Evolutionary conservation across 306 rosid genomes (phyloP).

Genomic region (Hippophae tibetana): DNA sequence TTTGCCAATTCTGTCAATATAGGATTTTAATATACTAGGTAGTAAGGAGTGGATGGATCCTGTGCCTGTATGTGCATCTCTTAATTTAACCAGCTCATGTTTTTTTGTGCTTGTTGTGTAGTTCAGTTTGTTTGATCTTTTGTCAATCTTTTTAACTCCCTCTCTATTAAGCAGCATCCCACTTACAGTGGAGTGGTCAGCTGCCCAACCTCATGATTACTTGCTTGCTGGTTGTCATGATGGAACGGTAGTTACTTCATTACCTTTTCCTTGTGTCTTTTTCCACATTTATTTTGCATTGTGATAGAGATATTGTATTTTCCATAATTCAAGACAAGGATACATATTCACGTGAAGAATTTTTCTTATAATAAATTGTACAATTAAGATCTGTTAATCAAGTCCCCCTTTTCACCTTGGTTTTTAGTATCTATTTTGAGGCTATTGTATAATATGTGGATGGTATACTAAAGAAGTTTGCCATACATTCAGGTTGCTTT

Average conservation of each 20-base stretch:
- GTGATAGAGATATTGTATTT: not conserved
- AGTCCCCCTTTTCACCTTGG: not conserved
- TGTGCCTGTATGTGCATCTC: too few relatives aligned
- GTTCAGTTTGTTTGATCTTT: constrained; percentile 17
- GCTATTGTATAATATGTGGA: constrained; percentile 8
- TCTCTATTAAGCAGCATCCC: constrained; percentile 62
- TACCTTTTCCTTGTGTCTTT: constrained; percentile 6
- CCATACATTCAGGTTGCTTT: constrained; percentile 61
- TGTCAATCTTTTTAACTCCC: not conserved
- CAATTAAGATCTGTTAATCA: not conserved
- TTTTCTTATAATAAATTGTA: not conserved
- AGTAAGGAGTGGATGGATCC: too few relatives aligned
- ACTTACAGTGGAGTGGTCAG: constrained; percentile 87
- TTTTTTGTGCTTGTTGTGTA: constrained; percentile 8
- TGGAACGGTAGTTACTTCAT: constrained; percentile 60
- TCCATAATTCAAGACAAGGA: not conserved
- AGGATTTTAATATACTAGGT: too few relatives aligned
- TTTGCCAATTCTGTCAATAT: too few relatives aligned
- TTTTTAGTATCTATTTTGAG: not conserved
- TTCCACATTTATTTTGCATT: constrained; percentile 3
- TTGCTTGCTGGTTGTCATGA: constrained; percentile 90
- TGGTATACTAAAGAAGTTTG: constrained; percentile 25
- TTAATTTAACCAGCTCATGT: not conserved
- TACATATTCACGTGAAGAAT: not conserved
- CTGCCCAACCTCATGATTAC: constrained; percentile 63